phyloP scores from a whole-genome alignment of 2,329 filamentous ascomycete species.

The Fusarium xyrophilum region DNA sequence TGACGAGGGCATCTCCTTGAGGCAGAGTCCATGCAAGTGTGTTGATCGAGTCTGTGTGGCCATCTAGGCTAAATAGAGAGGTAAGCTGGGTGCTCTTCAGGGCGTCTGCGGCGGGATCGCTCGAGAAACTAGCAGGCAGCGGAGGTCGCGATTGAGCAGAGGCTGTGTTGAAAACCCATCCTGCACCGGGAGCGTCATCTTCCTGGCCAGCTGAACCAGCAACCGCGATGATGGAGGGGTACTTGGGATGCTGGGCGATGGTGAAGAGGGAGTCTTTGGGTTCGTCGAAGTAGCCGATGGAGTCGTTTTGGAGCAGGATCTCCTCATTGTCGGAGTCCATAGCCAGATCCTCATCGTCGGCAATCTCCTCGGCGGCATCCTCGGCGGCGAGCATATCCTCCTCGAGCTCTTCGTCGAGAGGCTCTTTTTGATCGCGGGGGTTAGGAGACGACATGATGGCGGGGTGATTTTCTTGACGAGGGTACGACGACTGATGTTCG shows the following conservation, averaged over 20 bases:
- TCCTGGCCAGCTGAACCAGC: conserved; percentile 73
- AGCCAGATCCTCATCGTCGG: conserved; percentile 74
- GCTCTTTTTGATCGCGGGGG: conserved; percentile 37
- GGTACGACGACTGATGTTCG: neutral
- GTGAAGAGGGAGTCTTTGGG: conserved; percentile 94
- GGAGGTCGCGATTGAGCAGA: conserved; percentile 70
- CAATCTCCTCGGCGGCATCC: conserved; percentile 75
- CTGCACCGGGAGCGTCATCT: conserved; percentile 73
- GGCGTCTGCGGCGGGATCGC: conserved; percentile 62
- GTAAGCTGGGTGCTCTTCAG: conserved; percentile 63
- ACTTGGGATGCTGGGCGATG: conserved; percentile 88
- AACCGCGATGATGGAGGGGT: conserved; percentile 80
- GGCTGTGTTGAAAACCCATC: conserved; percentile 81
- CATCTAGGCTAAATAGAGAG: conserved; percentile 78
- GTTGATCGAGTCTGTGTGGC: conserved; percentile 91
- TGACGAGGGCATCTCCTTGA: conserved; percentile 82
- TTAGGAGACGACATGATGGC: conserved; percentile 46
- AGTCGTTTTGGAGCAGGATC: conserved; percentile 88
- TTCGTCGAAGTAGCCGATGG: conserved; percentile 86
- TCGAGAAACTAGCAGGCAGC: conserved; percentile 78
- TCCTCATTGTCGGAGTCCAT: conserved; percentile 85
- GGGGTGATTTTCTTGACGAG: conserved; percentile 31
- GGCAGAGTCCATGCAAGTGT: conserved; percentile 84
- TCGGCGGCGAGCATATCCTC: conserved; percentile 59
- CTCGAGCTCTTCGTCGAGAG: conserved; percentile 44